A percentile compares a stretch with the other conserved stretches of the same genome.
Conservation (phyloP, 345 rosid genomes). For the Luvunga scandens region DNA sequence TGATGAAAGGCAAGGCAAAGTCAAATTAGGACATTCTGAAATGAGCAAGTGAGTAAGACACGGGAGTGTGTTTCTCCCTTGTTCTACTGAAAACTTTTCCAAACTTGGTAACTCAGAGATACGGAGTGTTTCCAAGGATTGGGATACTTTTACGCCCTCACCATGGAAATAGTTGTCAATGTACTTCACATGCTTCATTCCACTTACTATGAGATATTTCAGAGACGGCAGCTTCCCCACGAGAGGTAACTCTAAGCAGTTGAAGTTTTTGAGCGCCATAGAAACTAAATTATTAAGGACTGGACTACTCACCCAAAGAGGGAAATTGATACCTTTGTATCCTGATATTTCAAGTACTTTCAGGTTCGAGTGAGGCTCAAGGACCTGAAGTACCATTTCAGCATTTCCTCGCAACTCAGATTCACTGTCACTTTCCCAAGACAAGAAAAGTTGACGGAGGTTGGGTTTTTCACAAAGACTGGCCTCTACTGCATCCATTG, state of each 20-base stretch:
- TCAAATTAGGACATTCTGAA: background rate
- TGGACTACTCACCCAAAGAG: background rate
- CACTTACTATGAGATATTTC: fast-evolving
- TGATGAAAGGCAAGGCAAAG: background rate
- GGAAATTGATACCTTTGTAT: background rate
- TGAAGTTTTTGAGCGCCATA: background rate
- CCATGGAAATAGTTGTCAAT: background rate
- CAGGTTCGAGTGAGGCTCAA: background rate
- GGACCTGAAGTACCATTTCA: background rate
- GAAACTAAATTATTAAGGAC: background rate
- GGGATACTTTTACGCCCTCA: background rate
- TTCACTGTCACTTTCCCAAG: background rate
- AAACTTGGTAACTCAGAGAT: background rate
- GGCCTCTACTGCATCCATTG: background rate
- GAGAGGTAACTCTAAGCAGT: background rate
- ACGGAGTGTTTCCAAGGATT: background rate
- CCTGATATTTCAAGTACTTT: background rate
- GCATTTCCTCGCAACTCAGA: background rate
- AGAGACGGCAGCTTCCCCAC: background rate
- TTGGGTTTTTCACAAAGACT: background rate
- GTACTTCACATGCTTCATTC: background rate
- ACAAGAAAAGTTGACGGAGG: background rate
- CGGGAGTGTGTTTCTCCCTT: background rate
- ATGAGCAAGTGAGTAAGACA: background rate
- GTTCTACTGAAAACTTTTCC: background rate